Evolutionary conservation across 2,329 filamentous ascomycete species (phyloP), one percentile per base, ranked within the genome.

Genomic region (Rugonectria rugulosa): DNA sequence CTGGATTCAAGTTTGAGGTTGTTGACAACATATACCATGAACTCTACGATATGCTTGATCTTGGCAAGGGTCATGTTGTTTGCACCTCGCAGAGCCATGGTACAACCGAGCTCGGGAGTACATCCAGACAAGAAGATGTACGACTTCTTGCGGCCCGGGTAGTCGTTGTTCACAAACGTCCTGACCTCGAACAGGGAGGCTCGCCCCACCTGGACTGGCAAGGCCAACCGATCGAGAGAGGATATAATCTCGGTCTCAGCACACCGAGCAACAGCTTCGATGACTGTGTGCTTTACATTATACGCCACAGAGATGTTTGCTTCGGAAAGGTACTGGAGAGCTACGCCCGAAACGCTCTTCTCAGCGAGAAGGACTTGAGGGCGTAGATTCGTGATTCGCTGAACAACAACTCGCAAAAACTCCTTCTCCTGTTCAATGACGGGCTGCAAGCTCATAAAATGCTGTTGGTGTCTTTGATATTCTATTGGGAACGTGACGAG

Each of bases 11-110:
- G 82, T 70, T 96, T 97, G 48, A 99, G 81, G 67, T 97, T 99
- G 75, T 99, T 99, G 11, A 98, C 93, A 17, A 99, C 96, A 65
- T 98, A 99, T 31, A 96, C 90, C 94, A 99, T 97, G 70, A 99
- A 98, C 70, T 99, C 95, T 10, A 94, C 95, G 63, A 99, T 95
- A 47, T 87, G 85, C 75, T 99, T 99, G 73, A 99, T 87, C 65
- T 88, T 90, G 2, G 86, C 80, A 15, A 99, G 81, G 1, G 87
- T 80, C 42, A 84, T 78, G 24, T 87, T 88, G 56, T 89, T 87
- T 4, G 89, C 91, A 1, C 95, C 95, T 40, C 95, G 88, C 19
- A 99, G 79, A 11, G 92, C 91, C 64, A 99, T 97, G 0, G 95
- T 99, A 70, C 95, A 98, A 0, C 95, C 96, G 2, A 99, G 84